phyloP scores from a whole-genome alignment of 257 asterid species.

The Anisodus acutangulus region DNA sequence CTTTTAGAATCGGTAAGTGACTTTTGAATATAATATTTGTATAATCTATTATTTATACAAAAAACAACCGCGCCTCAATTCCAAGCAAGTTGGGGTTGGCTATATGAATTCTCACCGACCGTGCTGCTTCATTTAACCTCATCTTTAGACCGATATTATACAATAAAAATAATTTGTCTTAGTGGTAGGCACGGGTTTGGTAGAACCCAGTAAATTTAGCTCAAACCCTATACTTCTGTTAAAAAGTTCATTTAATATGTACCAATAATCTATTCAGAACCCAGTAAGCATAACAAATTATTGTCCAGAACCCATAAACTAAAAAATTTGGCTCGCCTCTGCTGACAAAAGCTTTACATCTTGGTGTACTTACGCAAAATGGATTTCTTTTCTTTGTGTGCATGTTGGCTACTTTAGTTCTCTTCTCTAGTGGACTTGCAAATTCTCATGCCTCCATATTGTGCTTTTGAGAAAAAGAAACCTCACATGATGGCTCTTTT shows the following conservation, averaged over 20 bases:
- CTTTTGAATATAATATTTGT: conserved; percentile 22
- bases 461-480: conserved; percentile 14
- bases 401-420: neutral
- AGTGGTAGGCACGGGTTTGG: too few relatives aligned
- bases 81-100: neutral
- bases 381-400: neutral
- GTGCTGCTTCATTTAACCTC: conserved; percentile 15
- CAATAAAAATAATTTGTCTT: neutral
- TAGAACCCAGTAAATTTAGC: too few relatives aligned
- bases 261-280: too few relatives aligned
- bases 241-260: too few relatives aligned
- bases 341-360: neutral
- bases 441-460: neutral
- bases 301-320: too few relatives aligned
- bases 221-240: too few relatives aligned
- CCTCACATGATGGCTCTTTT: neutral
- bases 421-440: conserved; percentile 10
- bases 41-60: neutral
- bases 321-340: too few relatives aligned
- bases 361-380: neutral
- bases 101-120: neutral
- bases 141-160: conserved; percentile 2
- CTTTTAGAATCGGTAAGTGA: conserved; percentile 91
- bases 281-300: too few relatives aligned
- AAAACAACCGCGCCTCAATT: neutral